Percentiles rank a stretch among this genome's conserved stretches.
phyloP scores from a whole-genome alignment of 23 red algal species.

The Gracilaria domingensis region DNA sequence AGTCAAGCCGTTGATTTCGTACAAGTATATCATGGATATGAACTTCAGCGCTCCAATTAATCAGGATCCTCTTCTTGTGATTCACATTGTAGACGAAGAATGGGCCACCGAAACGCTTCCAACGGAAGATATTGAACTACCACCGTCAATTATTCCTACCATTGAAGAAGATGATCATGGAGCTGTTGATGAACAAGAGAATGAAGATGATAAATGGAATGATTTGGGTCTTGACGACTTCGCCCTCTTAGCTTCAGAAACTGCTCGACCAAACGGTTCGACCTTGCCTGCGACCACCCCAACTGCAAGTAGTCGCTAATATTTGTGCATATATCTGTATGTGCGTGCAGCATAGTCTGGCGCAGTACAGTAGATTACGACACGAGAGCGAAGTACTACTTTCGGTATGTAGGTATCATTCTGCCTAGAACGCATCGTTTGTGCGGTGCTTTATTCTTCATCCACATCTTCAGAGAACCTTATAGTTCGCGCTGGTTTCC shows the following conservation, averaged over 20 bases:
- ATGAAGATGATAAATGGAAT: constrained; percentile 56
- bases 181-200: constrained; percentile 21
- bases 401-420: no score
- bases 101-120: constrained; percentile 70
- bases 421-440: neutral
- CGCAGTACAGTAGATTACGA: no score
- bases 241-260: constrained; percentile 2
- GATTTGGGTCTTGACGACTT: constrained; percentile 60
- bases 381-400: no score
- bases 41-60: constrained; percentile 65
- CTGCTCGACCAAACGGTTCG: constrained; percentile 23
- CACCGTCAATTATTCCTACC: neutral
- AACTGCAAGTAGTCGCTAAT: neutral
- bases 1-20: no score
- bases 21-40: constrained; percentile 47
- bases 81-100: constrained; percentile 58
- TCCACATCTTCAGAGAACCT: neutral
- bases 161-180: constrained; percentile 52
- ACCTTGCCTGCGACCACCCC: neutral
- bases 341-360: no score
- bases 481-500: neutral
- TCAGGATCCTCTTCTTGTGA: constrained; percentile 43
- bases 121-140: constrained; percentile 53
- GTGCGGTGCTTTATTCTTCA: neutral
- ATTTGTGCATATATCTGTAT: neutral